Evolutionary conservation across 2,329 filamentous ascomycete species (phyloP), one percentile per base, ranked within the genome.

Genomic region (Trichophyton simii): DNA sequence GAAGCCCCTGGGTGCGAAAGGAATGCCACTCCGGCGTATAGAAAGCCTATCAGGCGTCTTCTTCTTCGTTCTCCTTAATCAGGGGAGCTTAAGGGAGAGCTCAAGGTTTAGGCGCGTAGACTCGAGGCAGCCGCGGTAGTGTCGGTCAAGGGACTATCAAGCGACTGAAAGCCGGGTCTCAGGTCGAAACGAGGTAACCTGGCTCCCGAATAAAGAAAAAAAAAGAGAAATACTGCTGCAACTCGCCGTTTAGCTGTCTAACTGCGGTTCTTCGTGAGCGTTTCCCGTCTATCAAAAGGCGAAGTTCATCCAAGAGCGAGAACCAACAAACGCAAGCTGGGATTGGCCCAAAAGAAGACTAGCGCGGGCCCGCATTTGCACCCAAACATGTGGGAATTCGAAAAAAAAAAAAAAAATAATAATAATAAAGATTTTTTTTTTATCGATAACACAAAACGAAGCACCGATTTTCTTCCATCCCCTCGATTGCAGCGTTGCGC

Each of bases 271-370:
- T 34, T 54, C 22, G 25, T 28, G n/a, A 54, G 15, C 50, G 50
- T 54, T 25, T 20, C 28, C 50, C 13, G 50, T 54, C 50, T 31
- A 28, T 54, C 50, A 34, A 31, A 54, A 44, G 41, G 25, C 50
- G 50, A 54, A 54, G 20, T 20, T 54, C 22, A 28, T 25, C 48
- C 34, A 25, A 34, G 18, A 54, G 22, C 28, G 50, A 54, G 20
- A 54, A 31, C 22, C 50, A 54, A 34, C 50, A 54, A 20, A 28
- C 25, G 50, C 50, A 28, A 54, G 50, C 50, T 54, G 50, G 50
- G 50, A 54, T 54, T 54, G 50, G 50, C 25, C 65, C 62, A 20
- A 61, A 60, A 66, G 28, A n/a, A 57, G 65, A 58, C 61, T 66
- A 66, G 65, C 65, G 65, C 55, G 20, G 57, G 18, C 58, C 55